These are phyloP conservation scores for Physcia stellaris DNA, from an alignment of 495 filamentous ascomycete species.

Conservation along the genomic window DNA sequence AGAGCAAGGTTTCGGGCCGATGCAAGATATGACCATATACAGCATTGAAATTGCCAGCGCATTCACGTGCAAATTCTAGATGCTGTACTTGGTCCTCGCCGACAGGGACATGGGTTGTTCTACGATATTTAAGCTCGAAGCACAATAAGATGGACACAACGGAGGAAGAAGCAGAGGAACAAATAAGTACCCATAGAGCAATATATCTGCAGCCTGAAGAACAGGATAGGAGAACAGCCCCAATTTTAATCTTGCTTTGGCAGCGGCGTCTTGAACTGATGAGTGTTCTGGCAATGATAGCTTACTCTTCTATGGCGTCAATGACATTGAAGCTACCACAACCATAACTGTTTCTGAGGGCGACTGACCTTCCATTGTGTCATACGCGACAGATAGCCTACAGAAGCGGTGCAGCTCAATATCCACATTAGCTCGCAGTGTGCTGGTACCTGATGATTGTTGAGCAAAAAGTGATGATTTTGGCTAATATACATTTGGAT, in stretches of 20 bases:
- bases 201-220: constrained; percentile 86
- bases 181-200: constrained; percentile 55
- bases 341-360: background rate
- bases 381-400: constrained; percentile 85
- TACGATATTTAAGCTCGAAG: too few species aligned
- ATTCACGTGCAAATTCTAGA: constrained; percentile 78
- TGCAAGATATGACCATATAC: constrained; percentile 49
- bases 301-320: constrained; percentile 44
- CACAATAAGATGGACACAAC: too few species aligned
- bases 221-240: constrained; percentile 97
- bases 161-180: background rate
- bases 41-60: constrained; percentile 74
- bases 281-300: constrained; percentile 42
- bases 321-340: background rate
- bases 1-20: constrained; percentile 59
- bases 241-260: constrained; percentile 52
- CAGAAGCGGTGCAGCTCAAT: constrained; percentile 72
- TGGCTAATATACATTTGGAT: too few species aligned
- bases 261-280: constrained; percentile 31
- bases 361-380: constrained; percentile 86
- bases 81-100: constrained; percentile 90
- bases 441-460: constrained; percentile 42
- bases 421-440: constrained; percentile 96
- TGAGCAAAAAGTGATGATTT: background rate
- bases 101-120: constrained; percentile 88